These are phyloP conservation scores for Salix purpurea DNA, from an alignment of 345 rosid species.

Conservation along the genomic window DNA sequence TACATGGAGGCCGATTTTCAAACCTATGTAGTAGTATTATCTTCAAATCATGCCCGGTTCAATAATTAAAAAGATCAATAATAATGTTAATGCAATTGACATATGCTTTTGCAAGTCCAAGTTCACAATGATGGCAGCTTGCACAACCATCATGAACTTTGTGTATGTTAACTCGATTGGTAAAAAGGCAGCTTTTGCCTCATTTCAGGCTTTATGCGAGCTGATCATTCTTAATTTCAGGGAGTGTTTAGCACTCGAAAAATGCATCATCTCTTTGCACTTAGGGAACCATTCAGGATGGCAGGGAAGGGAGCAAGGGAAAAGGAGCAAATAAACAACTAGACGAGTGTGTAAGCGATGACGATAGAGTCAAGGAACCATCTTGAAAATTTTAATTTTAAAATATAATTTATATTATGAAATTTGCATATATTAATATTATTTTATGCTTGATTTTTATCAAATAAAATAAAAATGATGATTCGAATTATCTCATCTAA, in stretches of 20 bases:
- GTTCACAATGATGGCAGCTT: not conserved
- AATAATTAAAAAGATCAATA: no score
- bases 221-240: not conserved
- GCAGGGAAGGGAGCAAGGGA: not conserved
- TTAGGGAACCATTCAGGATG: not conserved
- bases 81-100: not conserved
- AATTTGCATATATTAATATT: rapidly evolving
- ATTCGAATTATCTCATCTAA: no score
- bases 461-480: rapidly evolving
- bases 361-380: not conserved
- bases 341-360: not conserved
- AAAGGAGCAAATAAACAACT: not conserved
- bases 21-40: no score
- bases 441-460: no score
- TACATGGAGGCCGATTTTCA: no score
- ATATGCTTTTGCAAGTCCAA: not conserved
- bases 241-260: not conserved
- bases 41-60: no score
- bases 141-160: not conserved
- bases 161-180: not conserved
- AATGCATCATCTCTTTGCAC: not conserved
- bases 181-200: not conserved
- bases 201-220: not conserved
- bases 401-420: no score
- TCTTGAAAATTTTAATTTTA: no score